These are phyloP conservation scores for Yarrowia bubula DNA, from an alignment of 805 yeast species.

Conservation along the genomic window DNA sequence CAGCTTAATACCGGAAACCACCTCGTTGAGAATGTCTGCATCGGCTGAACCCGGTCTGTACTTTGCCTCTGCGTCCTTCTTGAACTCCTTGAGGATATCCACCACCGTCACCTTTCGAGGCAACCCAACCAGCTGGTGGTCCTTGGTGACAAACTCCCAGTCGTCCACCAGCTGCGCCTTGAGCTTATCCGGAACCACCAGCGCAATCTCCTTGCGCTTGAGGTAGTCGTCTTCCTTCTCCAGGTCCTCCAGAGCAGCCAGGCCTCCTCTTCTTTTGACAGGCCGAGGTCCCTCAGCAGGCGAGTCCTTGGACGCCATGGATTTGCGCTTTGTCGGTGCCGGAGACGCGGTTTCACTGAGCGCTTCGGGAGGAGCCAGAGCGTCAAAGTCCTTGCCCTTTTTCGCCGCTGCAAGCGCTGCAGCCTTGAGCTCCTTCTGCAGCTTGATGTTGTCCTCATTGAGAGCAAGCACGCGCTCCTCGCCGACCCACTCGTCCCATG, in stretches of 20 bases:
- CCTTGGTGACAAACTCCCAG: slow-evolving; percentile 88
- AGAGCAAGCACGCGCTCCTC: slow-evolving; percentile 62
- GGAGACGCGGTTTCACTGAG: slow-evolving; percentile 24
- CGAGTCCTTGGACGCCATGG: slow-evolving; percentile 26
- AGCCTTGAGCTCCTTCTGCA: slow-evolving; percentile 59
- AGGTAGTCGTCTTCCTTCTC: slow-evolving; percentile 41
- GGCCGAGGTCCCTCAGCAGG: slow-evolving; percentile 16
- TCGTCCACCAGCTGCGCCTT: slow-evolving; percentile 80
- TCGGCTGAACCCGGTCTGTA: slow-evolving; percentile 41
- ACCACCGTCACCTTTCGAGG: slow-evolving; percentile 60
- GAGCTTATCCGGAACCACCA: slow-evolving; percentile 62
- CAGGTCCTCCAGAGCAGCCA: slow-evolving; percentile 36
- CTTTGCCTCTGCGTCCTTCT: slow-evolving; percentile 34
- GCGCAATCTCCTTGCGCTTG: slow-evolving; percentile 49
- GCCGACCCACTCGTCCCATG: slow-evolving; percentile 97
- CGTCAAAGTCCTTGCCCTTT: slow-evolving; percentile 24
- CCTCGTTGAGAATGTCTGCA: slow-evolving; percentile 60
- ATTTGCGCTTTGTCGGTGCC: slow-evolving; percentile 31
- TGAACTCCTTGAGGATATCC: slow-evolving; percentile 54
- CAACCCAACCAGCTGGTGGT: slow-evolving; percentile 63
- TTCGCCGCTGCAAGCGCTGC: slow-evolving; percentile 43
- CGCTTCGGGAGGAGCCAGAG: slow-evolving; percentile 28
- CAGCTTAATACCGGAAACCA: slow-evolving; percentile 62
- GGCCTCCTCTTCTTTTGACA: slow-evolving; percentile 33
- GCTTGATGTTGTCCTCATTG: slow-evolving; percentile 63